Conservation (phyloP, 2,329 filamentous ascomycete genomes). For the Monilinia fructicola region DNA sequence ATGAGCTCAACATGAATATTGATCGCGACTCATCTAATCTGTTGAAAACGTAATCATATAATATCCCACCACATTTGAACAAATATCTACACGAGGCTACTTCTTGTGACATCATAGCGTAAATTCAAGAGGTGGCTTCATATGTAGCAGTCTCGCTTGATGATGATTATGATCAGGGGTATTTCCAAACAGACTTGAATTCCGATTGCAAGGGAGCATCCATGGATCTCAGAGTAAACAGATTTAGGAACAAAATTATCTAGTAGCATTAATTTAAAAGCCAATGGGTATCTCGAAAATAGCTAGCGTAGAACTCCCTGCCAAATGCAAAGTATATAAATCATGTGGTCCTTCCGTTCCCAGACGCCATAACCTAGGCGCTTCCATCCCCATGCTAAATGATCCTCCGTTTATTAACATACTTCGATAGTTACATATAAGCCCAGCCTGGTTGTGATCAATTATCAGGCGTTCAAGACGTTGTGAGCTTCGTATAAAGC, state of each 20-base stretch:
- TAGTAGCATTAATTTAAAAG: slow-evolving; percentile 12
- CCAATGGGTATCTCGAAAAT: slow-evolving; percentile 26
- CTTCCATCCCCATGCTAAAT: not conserved
- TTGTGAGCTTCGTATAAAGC: not conserved
- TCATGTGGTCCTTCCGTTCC: not conserved
- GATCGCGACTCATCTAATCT: not conserved
- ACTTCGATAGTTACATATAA: not conserved
- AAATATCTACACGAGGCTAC: not conserved
- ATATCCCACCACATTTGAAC: not conserved
- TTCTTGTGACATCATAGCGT: not conserved
- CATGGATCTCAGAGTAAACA: not conserved
- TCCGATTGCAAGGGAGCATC: not conserved
- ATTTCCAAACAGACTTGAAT: not conserved
- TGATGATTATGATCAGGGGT: not conserved
- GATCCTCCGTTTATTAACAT: not conserved
- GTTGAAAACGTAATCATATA: not conserved
- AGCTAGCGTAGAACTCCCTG: slow-evolving; percentile 19
- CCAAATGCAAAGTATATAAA: slow-evolving; percentile 1
- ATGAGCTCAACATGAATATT: not conserved
- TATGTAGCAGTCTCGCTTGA: not conserved
- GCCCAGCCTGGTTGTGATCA: not conserved
- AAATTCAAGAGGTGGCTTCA: not conserved
- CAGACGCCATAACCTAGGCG: not conserved
- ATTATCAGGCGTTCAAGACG: not conserved
- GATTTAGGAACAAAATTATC: not conserved